Evolutionary conservation across 352 stramenopile genomes (phyloP).

Genomic region (Lagenidium giganteum): DNA sequence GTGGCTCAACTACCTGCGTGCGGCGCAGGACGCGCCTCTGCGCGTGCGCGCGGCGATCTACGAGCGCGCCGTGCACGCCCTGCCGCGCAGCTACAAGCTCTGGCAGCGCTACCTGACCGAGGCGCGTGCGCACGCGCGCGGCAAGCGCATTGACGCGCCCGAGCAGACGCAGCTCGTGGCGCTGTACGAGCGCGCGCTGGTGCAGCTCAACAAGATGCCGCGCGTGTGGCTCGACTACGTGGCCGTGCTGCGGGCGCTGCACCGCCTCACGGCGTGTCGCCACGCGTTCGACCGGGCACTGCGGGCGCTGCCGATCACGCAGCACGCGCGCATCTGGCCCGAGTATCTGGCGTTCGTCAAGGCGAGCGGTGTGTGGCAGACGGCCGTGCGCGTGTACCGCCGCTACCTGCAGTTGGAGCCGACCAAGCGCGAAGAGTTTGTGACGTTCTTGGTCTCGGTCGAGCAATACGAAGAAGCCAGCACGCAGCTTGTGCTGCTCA

Average conservation of each 20-base stretch:
- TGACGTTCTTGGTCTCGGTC: constrained; percentile 62
- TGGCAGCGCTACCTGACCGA: constrained; percentile 85
- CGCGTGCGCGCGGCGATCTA: constrained; percentile 50
- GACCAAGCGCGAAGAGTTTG: constrained; percentile 44
- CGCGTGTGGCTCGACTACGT: constrained; percentile 93
- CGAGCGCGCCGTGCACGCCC: constrained; percentile 68
- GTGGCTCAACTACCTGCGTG: constrained; percentile 61
- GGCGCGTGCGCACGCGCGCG: constrained; percentile 47
- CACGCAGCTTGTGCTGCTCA: constrained; percentile 71
- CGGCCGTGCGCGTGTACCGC: constrained; percentile 76
- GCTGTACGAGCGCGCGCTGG: constrained; percentile 83
- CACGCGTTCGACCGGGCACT: constrained; percentile 93
- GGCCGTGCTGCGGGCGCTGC: constrained; percentile 58
- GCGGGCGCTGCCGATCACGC: constrained; percentile 94
- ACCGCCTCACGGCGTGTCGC: constrained; percentile 64
- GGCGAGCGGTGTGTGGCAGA: constrained; percentile 57
- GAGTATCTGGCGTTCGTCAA: constrained; percentile 88
- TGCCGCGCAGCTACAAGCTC: constrained; percentile 92
- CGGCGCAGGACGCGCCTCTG: constrained; percentile 1
- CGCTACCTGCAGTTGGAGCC: constrained; percentile 82
- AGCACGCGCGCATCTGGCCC: constrained; percentile 95
- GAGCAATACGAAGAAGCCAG: constrained; percentile 80
- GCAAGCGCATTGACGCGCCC: constrained; percentile 39
- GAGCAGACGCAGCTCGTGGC: constrained; percentile 23
- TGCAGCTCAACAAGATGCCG: constrained; percentile 94